Conservation (phyloP, 2,329 filamentous ascomycete species). For the Byssochlamys sp. region DNA sequence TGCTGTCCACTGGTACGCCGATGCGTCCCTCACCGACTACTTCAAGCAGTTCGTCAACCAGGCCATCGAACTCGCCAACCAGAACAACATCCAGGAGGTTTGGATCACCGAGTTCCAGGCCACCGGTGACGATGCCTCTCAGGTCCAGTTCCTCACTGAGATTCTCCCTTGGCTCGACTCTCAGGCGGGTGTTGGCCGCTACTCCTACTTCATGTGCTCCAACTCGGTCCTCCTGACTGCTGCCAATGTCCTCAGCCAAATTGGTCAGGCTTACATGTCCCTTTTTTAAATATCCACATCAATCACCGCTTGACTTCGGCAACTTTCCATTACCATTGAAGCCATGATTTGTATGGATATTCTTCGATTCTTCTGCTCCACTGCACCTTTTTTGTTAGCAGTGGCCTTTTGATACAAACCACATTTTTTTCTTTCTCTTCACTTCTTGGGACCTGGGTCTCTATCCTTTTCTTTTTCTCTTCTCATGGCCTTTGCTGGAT, state of each 20-base stretch:
- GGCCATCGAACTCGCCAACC: constrained; percentile 24
- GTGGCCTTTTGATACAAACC: neutral
- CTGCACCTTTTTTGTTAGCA: neutral
- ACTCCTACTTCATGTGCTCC: constrained; percentile 34
- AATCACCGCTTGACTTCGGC: neutral
- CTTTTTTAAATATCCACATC: neutral
- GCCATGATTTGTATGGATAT: neutral
- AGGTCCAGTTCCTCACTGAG: constrained; percentile 27
- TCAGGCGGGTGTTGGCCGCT: constrained; percentile 29
- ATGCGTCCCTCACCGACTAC: constrained; percentile 12
- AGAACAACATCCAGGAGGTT: constrained; percentile 28
- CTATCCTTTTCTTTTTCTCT: neutral
- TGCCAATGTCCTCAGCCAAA: constrained; percentile 16
- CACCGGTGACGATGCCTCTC: constrained; percentile 13
- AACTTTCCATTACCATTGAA: neutral
- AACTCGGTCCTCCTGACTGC: constrained; percentile 23
- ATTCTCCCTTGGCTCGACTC: constrained; percentile 32
- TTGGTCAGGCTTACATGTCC: constrained; percentile 21
- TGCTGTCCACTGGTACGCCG: constrained; percentile 38
- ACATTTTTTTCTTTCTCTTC: neutral
- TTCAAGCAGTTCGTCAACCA: constrained; percentile 31
- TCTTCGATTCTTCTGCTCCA: neutral
- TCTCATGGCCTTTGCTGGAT: neutral
- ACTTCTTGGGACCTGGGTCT: neutral
- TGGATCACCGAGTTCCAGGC: constrained; percentile 40